Percentiles rank a stretch among this genome's conserved stretches.
Evolutionary conservation across 148 eudicot species (phyloP).

Genomic region (Beta vulgaris): DNA sequence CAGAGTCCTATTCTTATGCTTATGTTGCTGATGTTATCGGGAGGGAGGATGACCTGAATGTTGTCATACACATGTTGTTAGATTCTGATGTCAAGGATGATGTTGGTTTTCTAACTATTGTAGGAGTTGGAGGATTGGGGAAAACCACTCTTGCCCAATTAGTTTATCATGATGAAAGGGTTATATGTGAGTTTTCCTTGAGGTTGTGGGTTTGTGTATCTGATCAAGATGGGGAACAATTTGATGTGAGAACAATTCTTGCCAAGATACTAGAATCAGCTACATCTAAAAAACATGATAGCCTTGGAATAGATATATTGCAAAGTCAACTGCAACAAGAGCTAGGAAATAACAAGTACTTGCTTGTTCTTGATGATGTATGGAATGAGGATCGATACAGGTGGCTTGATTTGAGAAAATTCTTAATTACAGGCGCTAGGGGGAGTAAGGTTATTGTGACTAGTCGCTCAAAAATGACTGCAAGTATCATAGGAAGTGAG

Average conservation of each 20-base stretch:
- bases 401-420: slow-evolving; percentile 23
- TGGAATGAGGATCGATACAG: slow-evolving; percentile 22
- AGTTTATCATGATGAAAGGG: slow-evolving; percentile 22
- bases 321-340: slow-evolving; percentile 5
- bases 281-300: not conserved
- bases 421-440: slow-evolving; percentile 18
- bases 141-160: slow-evolving; percentile 35
- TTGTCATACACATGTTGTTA: slow-evolving; percentile 11
- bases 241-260: slow-evolving; percentile 13
- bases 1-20: slow-evolving; percentile 14
- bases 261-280: slow-evolving; percentile 6
- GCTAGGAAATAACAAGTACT: slow-evolving; percentile 20
- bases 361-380: slow-evolving; percentile 39
- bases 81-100: not conserved
- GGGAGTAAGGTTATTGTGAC: slow-evolving; percentile 41
- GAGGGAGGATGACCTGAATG: slow-evolving; percentile 19
- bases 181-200: slow-evolving; percentile 7
- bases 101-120: slow-evolving; percentile 20
- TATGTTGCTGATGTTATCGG: slow-evolving; percentile 23
- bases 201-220: slow-evolving; percentile 32
- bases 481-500: slow-evolving; percentile 29
- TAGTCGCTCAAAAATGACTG: slow-evolving; percentile 32
- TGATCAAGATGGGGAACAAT: slow-evolving; percentile 5
- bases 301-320: slow-evolving; percentile 19
- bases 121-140: slow-evolving; percentile 35